Evolutionary conservation across 2,329 filamentous ascomycete species (phyloP).

Genomic region (Neophaeococcomyces mojaviensis): DNA sequence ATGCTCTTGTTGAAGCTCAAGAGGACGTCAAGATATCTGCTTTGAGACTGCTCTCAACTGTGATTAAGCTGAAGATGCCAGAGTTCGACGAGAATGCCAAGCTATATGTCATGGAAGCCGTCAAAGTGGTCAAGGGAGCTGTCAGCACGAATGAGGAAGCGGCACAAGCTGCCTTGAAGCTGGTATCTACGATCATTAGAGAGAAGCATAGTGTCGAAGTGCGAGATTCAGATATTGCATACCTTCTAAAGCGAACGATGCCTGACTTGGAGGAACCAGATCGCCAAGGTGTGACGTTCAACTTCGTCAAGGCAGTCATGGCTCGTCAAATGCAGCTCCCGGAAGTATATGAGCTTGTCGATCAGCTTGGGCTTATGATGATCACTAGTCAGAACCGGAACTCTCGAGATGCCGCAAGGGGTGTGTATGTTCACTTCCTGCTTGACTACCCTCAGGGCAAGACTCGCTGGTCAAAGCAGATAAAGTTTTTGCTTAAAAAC

Average conservation of each 20-base stretch:
- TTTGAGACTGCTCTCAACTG: constrained; percentile 73
- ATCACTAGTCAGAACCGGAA: constrained; percentile 88
- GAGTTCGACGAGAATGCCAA: constrained; percentile 62
- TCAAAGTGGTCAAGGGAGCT: constrained; percentile 69
- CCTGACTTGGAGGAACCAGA: constrained; percentile 89
- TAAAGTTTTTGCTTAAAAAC: constrained; percentile 83
- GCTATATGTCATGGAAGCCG: constrained; percentile 77
- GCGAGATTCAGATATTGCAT: constrained; percentile 74
- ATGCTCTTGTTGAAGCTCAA: constrained; percentile 73
- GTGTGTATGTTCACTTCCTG: constrained; percentile 88
- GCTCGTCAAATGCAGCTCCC: constrained; percentile 78
- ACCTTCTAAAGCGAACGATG: constrained; percentile 72
- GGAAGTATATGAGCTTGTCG: constrained; percentile 81
- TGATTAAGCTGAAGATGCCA: constrained; percentile 74
- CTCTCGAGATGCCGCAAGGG: constrained; percentile 78
- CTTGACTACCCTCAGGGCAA: constrained; percentile 91
- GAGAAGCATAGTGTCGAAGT: constrained; percentile 69
- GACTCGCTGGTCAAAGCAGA: constrained; percentile 78
- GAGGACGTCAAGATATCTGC: constrained; percentile 89
- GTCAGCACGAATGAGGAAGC: constrained; percentile 74
- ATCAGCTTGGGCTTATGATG: constrained; percentile 86
- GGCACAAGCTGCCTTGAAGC: constrained; percentile 79
- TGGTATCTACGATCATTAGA: constrained; percentile 75
- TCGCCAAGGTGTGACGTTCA: constrained; percentile 87
- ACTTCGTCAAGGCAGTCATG: constrained; percentile 81